Evolutionary conservation across 2,329 filamentous ascomycete genomes (phyloP).

Genomic region (Aureobasidium namibiae): DNA sequence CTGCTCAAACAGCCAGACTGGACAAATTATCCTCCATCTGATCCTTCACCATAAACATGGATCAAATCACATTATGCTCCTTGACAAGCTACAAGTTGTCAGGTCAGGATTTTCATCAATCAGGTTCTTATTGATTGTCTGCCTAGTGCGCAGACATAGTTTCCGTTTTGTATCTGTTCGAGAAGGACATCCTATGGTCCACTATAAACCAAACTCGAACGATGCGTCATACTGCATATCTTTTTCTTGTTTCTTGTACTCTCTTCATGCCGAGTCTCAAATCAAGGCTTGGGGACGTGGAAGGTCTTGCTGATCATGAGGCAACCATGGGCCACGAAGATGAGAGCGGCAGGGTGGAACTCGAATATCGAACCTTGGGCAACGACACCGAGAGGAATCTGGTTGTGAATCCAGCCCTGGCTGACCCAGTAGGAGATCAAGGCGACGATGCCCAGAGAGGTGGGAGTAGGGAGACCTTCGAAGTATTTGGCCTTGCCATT

Average conservation of each 20-base stretch:
- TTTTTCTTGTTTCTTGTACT: not conserved
- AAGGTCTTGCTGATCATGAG: constrained; percentile 94
- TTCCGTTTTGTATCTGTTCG: not conserved
- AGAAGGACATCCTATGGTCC: not conserved
- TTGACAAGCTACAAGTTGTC: not conserved
- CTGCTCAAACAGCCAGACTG: not conserved
- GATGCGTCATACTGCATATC: not conserved
- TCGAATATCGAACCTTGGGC: constrained; percentile 61
- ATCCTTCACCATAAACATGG: not conserved
- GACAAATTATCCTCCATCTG: not conserved
- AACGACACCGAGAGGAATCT: constrained; percentile 68
- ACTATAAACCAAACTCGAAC: not conserved
- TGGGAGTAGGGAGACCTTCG: constrained; percentile 93
- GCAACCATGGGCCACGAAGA: constrained; percentile 86
- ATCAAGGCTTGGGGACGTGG: constrained; percentile 77
- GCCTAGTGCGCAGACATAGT: not conserved
- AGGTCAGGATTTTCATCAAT: not conserved
- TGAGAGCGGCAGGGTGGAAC: constrained; percentile 70
- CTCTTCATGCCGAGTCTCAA: not conserved
- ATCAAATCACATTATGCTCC: not conserved
- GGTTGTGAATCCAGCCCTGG: constrained; percentile 68
- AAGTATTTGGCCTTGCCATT: constrained; percentile 91
- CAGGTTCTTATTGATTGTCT: not conserved
- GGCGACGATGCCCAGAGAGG: constrained; percentile 68
- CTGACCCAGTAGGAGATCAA: constrained; percentile 87